Conservation (phyloP, 768 basidiomycete genomes). For the Trametes meyenii region DNA sequence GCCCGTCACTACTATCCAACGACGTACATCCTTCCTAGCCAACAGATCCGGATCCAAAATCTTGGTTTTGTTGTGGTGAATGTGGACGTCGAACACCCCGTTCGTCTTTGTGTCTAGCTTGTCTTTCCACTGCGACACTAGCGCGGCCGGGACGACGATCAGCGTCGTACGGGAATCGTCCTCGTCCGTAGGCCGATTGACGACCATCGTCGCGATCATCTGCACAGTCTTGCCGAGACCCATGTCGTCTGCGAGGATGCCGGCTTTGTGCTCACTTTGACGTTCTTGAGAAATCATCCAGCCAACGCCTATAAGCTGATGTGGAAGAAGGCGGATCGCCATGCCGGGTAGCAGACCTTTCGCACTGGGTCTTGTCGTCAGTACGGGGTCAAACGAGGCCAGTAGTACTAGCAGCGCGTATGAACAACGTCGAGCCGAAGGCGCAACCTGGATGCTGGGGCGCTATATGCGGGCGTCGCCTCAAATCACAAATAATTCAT, state of each 20-base stretch:
- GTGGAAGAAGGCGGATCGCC: constrained; percentile 68
- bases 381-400: neutral
- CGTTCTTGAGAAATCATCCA: constrained; percentile 77
- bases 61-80: constrained; percentile 76
- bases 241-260: constrained; percentile 77
- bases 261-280: constrained; percentile 51
- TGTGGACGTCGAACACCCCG: constrained; percentile 58
- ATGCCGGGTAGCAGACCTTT: constrained; percentile 67
- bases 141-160: constrained; percentile 75
- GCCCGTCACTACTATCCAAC: no score
- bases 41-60: constrained; percentile 55
- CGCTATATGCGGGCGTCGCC: no score
- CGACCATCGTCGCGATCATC: constrained; percentile 78
- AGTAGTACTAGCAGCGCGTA: no score
- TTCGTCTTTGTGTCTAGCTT: constrained; percentile 73
- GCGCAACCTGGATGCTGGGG: neutral
- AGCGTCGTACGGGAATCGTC: constrained; percentile 61
- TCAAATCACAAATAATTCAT: no score
- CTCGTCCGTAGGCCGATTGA: constrained; percentile 55
- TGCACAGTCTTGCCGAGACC: constrained; percentile 76
- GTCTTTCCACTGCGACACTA: constrained; percentile 77
- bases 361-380: constrained; percentile 37
- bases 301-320: constrained; percentile 76
- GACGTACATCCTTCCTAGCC: constrained; percentile 53
- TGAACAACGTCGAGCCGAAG: no score